A percentile compares a stretch with the other conserved stretches of the same genome.
phyloP scores from a whole-genome alignment of 2,329 filamentous ascomycete species.

The Sordariomycetes sp. region DNA sequence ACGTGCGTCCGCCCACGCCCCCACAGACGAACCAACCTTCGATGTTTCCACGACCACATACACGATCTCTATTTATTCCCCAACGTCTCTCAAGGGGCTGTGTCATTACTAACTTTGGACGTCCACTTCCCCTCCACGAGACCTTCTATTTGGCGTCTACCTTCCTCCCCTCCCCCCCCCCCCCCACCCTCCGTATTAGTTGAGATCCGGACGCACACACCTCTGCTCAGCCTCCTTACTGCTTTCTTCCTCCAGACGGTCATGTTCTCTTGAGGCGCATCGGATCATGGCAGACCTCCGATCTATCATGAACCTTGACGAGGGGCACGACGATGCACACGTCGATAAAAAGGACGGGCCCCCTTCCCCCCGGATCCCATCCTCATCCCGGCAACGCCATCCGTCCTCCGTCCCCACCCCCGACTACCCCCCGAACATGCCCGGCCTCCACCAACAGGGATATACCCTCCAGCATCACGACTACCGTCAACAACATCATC shows the following conservation, averaged over 20 bases:
- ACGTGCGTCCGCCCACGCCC: conserved; percentile 1
- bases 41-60: neutral
- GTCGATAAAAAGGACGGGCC: conserved; percentile 6
- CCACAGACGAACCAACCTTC: neutral
- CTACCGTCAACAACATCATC: conserved; percentile 1
- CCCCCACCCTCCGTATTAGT: neutral
- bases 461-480: neutral
- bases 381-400: neutral
- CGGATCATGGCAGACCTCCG: conserved; percentile 6
- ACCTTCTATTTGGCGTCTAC: neutral
- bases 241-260: neutral
- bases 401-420: neutral
- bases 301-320: conserved; percentile 8
- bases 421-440: neutral
- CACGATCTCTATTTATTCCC: conserved; percentile 1
- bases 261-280: conserved; percentile 2
- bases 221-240: conserved; percentile 1
- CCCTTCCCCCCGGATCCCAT: conserved; percentile 3
- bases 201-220: neutral
- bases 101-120: conserved; percentile 5
- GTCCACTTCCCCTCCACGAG: neutral
- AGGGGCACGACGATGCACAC: neutral
- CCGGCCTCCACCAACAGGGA: neutral
- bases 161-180: neutral
- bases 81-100: conserved; percentile 2